Evolutionary conservation across 768 basidiomycete genomes (phyloP), one percentile per base, ranked within the genome.

Genomic region (Tremella mesenterica): DNA sequence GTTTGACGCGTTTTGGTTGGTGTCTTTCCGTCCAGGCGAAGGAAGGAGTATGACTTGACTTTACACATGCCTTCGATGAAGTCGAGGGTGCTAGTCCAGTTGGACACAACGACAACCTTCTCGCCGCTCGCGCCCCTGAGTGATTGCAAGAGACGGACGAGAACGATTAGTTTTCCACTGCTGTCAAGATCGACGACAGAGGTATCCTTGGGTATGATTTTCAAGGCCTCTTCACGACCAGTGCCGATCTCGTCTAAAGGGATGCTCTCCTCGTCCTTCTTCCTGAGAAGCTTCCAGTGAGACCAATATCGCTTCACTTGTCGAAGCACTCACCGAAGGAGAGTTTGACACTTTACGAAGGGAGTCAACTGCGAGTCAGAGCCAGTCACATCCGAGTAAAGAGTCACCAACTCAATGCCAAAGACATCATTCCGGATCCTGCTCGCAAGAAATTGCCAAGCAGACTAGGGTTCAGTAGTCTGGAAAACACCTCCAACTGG

Each of bases 261-360:
- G 23, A 80, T 83, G 58, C 85, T 83, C 14, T 80, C 81, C 4
- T 84, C 83, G n/a, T 85, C 83, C 64, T 85, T 88, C 56, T 62
- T 64, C 20, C 59, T 48, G 2, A 67, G 33, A 1, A 67, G 49
- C 65, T 67, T 31, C 13, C 13, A 16, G 13, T 3, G 36, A 47
- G 20, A 50, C 41, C 1, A 28, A 14, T 6, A 23, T 18, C 26
- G 44, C 21, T 33, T 26, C 28, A 38, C 34, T 39, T 20, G 18
- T 18, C 2, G 21, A 20, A 25, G 2, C 28, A 48, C 28, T 76
- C 27, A 97, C 75, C 29, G 88, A 82, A 0, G 93, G 93, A 61
- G 88, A 91, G 67, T 87, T 97, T 76, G 86, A 89, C 57, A 97
- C 80, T 78, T 96, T 95, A 12, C 84, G 86, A 29, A 95, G 78